A percentile compares a stretch with the other conserved stretches of the same genome.
Evolutionary conservation across 2,329 filamentous ascomycete genomes (phyloP).

Genomic region (Penicillium sp.): DNA sequence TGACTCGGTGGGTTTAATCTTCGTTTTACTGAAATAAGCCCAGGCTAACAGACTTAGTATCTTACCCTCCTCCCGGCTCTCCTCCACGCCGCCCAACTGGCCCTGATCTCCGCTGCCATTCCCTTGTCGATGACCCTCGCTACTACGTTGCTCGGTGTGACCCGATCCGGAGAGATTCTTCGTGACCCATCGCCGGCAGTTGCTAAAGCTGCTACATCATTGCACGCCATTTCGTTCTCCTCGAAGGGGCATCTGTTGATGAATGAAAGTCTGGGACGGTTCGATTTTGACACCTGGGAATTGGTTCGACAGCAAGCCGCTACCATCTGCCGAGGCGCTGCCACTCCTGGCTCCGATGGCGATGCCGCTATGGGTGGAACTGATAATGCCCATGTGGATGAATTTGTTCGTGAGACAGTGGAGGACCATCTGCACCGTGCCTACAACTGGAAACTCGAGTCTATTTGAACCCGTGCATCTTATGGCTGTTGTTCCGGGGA

Average conservation of each 20-base stretch:
- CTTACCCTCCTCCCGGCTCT: constrained; percentile 78
- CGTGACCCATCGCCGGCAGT: constrained; percentile 64
- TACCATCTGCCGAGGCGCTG: constrained; percentile 60
- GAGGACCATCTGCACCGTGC: constrained; percentile 54
- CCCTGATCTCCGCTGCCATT: constrained; percentile 78
- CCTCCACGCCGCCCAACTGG: constrained; percentile 74
- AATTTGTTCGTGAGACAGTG: constrained; percentile 63
- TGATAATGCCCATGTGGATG: constrained; percentile 49
- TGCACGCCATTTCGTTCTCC: constrained; percentile 85
- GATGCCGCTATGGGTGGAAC: constrained; percentile 47
- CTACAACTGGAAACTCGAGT: constrained; percentile 40
- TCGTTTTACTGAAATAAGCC: neutral
- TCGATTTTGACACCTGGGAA: constrained; percentile 75
- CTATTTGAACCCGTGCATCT: constrained; percentile 26
- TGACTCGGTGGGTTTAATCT: constrained; percentile 34
- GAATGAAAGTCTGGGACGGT: constrained; percentile 78
- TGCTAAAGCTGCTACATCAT: constrained; percentile 63
- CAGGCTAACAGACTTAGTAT: constrained; percentile 54
- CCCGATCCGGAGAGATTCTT: constrained; percentile 45
- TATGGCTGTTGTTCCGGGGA: neutral
- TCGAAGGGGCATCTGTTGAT: constrained; percentile 71
- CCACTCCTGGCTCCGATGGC: constrained; percentile 36
- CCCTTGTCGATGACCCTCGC: constrained; percentile 74
- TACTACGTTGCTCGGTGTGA: constrained; percentile 64
- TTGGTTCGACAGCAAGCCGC: constrained; percentile 65